phyloP scores from a whole-genome alignment of 441 rosid genomes.

The Erodium texanum region DNA sequence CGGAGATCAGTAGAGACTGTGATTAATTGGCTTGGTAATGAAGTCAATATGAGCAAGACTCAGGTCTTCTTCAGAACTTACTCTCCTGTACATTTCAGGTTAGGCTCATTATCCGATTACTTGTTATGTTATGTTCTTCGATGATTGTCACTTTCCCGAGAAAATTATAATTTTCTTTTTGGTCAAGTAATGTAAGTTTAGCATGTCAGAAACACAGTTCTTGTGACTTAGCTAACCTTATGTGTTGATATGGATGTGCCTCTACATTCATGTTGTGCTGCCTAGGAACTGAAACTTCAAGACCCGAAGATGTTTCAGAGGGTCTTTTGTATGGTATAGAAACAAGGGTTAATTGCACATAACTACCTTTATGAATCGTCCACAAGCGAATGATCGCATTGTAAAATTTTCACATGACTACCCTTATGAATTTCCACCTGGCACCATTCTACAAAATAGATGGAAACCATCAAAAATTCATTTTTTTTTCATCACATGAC shows the following conservation, averaged over 20 bases:
- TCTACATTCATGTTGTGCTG: not conserved
- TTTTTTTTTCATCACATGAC: no score
- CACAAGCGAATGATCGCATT: no score
- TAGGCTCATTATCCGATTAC: constrained; percentile 13
- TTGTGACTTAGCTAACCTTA: not conserved
- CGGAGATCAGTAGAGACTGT: constrained; percentile 56
- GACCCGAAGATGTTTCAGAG: no score
- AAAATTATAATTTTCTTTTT: no score
- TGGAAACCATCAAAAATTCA: no score
- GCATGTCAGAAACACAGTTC: not conserved
- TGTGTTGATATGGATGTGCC: not conserved
- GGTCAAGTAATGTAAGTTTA: not conserved
- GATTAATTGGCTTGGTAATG: constrained; percentile 51
- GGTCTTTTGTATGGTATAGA: no score
- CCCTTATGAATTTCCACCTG: no score
- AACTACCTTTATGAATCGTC: no score
- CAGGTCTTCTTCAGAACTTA: constrained; percentile 82
- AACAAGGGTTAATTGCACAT: no score
- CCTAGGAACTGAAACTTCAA: no score
- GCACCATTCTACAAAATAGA: no score
- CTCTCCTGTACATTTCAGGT: constrained; percentile 98
- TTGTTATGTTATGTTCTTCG: not conserved
- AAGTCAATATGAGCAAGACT: constrained; percentile 56
- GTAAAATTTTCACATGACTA: no score
- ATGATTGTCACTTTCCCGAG: not conserved